A percentile compares a stretch with the other conserved stretches of the same genome.
phyloP scores from a whole-genome alignment of 2,329 filamentous ascomycete species.

The Penicillium brasilianum region DNA sequence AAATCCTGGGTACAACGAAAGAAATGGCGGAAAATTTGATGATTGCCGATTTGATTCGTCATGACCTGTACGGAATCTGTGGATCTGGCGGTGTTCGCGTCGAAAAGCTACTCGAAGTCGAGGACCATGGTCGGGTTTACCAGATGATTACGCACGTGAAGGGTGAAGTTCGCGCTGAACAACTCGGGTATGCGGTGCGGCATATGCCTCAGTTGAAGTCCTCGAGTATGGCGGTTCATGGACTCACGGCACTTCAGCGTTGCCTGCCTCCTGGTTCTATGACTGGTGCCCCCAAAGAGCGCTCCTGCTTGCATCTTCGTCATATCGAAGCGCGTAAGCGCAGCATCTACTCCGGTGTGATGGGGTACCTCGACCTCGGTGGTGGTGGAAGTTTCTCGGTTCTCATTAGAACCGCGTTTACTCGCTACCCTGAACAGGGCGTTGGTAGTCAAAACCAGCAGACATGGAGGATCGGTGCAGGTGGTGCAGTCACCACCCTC shows the following conservation, averaged over 20 bases:
- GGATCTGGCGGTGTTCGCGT: conserved; percentile 75
- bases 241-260: conserved; percentile 75
- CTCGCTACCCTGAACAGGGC: conserved; percentile 31
- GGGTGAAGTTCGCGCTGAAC: conserved; percentile 54
- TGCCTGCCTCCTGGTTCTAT: conserved; percentile 90
- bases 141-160: conserved; percentile 90
- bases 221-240: conserved; percentile 49
- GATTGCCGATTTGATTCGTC: conserved; percentile 96
- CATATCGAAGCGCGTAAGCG: conserved; percentile 68
- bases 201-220: conserved; percentile 38
- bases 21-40: conserved; percentile 96
- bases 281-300: conserved; percentile 95
- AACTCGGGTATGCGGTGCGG: conserved; percentile 39
- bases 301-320: conserved; percentile 81
- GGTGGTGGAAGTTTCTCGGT: conserved; percentile 91
- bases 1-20: conserved; percentile 78
- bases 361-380: conserved; percentile 86
- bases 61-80: conserved; percentile 86
- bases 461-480: conserved; percentile 82
- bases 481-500: conserved; percentile 84
- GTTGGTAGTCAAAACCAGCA: conserved; percentile 32
- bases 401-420: conserved; percentile 80
- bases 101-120: conserved; percentile 79
- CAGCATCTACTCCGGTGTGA: conserved; percentile 83
- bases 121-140: conserved; percentile 89